A percentile compares a stretch with the other conserved stretches of the same genome.
Evolutionary conservation across 1,284 basidiomycete genomes (phyloP).

Genomic region (Melampsora americana): DNA sequence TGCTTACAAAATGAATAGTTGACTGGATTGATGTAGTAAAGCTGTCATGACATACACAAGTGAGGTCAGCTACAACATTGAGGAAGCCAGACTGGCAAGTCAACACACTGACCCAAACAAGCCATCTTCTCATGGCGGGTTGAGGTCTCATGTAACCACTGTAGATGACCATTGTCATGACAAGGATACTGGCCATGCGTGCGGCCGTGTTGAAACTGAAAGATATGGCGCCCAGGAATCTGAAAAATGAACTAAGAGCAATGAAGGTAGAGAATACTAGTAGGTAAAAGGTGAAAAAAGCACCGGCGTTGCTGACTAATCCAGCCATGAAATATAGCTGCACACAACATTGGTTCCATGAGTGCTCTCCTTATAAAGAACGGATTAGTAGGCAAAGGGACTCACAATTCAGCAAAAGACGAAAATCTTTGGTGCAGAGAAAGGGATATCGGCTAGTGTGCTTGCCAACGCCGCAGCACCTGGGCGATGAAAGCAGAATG

Average conservation of each 20-base stretch:
- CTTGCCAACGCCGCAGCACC: constrained; percentile 68
- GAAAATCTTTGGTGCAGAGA: constrained; percentile 58
- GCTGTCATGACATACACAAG: constrained; percentile 35
- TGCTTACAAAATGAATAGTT: constrained; percentile 61
- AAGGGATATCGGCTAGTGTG: constrained; percentile 58
- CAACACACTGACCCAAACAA: constrained; percentile 68
- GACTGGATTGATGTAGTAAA: constrained; percentile 63
- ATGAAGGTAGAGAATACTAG: constrained; percentile 50
- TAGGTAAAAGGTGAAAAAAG: constrained; percentile 58
- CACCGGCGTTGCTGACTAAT: constrained; percentile 56
- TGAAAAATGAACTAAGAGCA: constrained; percentile 56
- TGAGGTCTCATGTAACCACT: constrained; percentile 53
- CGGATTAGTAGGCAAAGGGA: constrained; percentile 49
- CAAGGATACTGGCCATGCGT: constrained; percentile 56
- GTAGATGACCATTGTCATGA: constrained; percentile 42
- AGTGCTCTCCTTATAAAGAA: constrained; percentile 1
- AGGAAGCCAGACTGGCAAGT: neutral
- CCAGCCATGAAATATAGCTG: constrained; percentile 55
- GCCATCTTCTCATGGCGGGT: constrained; percentile 76
- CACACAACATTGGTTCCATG: neutral
- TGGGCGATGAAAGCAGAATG: constrained; percentile 75
- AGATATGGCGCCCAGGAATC: constrained; percentile 57
- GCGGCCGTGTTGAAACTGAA: constrained; percentile 59
- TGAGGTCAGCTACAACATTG: neutral
- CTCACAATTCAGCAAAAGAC: constrained; percentile 58